A percentile compares a stretch with the other conserved stretches of the same genome.
phyloP scores from a whole-genome alignment of 2,329 filamentous ascomycete species.

The Trichoderma sp. region DNA sequence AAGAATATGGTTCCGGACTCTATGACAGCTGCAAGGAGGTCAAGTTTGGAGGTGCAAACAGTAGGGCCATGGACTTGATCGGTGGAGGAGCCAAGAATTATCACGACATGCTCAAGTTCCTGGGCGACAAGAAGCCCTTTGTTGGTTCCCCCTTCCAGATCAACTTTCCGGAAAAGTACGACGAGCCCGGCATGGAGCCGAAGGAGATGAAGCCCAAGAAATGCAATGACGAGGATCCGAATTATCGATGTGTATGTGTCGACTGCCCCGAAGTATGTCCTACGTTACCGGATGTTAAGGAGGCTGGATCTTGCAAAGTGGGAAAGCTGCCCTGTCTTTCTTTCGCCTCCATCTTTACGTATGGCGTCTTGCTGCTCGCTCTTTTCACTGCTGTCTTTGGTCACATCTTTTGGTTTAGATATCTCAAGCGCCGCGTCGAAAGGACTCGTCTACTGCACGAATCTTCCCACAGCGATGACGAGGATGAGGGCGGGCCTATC shows the following conservation, averaged over 20 bases:
- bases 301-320: slow-evolving; percentile 73
- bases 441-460: slow-evolving; percentile 86
- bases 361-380: slow-evolving; percentile 71
- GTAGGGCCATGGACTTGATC: slow-evolving; percentile 92
- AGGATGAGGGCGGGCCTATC: slow-evolving; percentile 82
- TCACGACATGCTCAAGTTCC: slow-evolving; percentile 80
- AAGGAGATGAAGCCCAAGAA: slow-evolving; percentile 73
- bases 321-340: slow-evolving; percentile 90
- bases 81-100: slow-evolving; percentile 94
- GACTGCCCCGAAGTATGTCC: slow-evolving; percentile 89
- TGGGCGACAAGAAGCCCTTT: slow-evolving; percentile 82
- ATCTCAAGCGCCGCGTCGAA: slow-evolving; percentile 74
- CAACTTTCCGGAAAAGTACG: slow-evolving; percentile 73
- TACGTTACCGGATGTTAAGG: slow-evolving; percentile 72
- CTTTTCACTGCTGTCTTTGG: slow-evolving; percentile 68
- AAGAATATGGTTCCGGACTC: slow-evolving; percentile 82
- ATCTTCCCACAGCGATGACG: slow-evolving; percentile 80
- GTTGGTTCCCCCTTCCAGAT: slow-evolving; percentile 97
- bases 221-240: slow-evolving; percentile 86
- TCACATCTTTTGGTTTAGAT: slow-evolving; percentile 73
- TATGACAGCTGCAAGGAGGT: slow-evolving; percentile 99
- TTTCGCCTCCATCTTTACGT: slow-evolving; percentile 86
- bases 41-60: slow-evolving; percentile 94
- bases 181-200: slow-evolving; percentile 70
- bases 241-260: slow-evolving; percentile 88